Evolutionary conservation across 2,329 filamentous ascomycete species (phyloP).

Genomic region (Huntiella savannae): DNA sequence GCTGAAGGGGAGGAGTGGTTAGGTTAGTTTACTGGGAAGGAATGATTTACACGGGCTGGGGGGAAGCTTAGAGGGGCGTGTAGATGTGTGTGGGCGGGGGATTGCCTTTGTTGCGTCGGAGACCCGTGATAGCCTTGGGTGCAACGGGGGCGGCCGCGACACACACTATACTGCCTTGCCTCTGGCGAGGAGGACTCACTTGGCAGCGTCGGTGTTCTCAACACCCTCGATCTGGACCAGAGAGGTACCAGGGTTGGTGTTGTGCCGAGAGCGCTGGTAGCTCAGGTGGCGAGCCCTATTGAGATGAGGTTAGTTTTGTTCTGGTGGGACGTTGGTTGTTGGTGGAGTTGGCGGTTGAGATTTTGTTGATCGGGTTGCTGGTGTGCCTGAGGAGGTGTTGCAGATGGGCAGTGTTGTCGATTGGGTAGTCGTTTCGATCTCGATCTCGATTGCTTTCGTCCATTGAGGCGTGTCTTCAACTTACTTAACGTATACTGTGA

Average conservation of each 20-base stretch:
- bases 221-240: constrained; percentile 99
- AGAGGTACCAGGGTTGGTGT: constrained; percentile 74
- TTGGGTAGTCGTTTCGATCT: neutral
- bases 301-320: constrained; percentile 10
- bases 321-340: neutral
- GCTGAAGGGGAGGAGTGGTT: constrained; percentile 20
- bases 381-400: neutral
- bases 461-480: constrained; percentile 21
- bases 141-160: too few species aligned
- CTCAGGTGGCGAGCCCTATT: constrained; percentile 87
- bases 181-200: constrained; percentile 35
- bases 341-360: neutral
- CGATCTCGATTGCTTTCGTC: neutral
- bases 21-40: too few species aligned
- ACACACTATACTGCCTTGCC: too few species aligned
- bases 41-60: neutral
- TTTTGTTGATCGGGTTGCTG: neutral
- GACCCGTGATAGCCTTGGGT: too few species aligned
- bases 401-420: neutral
- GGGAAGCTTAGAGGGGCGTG: neutral
- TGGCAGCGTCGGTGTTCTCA: constrained; percentile 72
- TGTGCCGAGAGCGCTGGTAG: constrained; percentile 90
- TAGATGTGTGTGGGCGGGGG: neutral
- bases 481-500: constrained; percentile 74
- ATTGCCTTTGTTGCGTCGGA: neutral